Conservation (phyloP, 2,329 filamentous ascomycete genomes). For the Trichoderma cornu-damae region DNA sequence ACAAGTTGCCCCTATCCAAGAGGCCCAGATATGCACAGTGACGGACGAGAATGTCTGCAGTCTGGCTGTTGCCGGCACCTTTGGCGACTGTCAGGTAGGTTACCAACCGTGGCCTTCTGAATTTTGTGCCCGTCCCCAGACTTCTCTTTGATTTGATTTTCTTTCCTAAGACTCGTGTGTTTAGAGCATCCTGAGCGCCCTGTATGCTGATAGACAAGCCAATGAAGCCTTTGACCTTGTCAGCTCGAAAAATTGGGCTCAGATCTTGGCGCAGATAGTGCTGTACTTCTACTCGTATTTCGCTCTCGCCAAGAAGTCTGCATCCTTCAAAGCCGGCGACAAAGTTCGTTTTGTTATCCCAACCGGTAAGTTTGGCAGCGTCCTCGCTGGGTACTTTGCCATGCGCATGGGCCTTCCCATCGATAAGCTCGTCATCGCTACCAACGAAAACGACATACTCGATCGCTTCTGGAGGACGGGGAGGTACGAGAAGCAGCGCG, state of each 20-base stretch:
- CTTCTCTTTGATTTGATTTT: constrained; percentile 48
- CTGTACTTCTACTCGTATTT: constrained; percentile 98
- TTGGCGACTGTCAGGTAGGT: constrained; percentile 84
- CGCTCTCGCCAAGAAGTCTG: constrained; percentile 58
- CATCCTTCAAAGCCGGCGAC: constrained; percentile 58
- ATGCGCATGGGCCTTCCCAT: constrained; percentile 82
- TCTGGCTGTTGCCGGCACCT: constrained; percentile 80
- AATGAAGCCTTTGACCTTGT: constrained; percentile 82
- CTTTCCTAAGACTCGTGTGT: constrained; percentile 79
- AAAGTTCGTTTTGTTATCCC: constrained; percentile 83
- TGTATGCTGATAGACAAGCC: constrained; percentile 80
- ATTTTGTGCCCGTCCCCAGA: neutral
- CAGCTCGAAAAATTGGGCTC: constrained; percentile 94
- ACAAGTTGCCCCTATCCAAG: constrained; percentile 84
- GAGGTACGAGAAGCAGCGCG: constrained; percentile 78
- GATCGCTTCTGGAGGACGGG: constrained; percentile 92
- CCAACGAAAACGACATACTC: constrained; percentile 96
- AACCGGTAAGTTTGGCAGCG: constrained; percentile 94
- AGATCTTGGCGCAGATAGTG: constrained; percentile 92
- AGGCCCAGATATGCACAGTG: constrained; percentile 95
- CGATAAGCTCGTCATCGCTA: constrained; percentile 85
- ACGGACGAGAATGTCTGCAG: constrained; percentile 90
- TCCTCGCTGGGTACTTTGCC: constrained; percentile 89
- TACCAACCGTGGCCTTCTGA: neutral
- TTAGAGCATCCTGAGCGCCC: constrained; percentile 83